Base-by-base conservation (phyloP, 2,329 filamentous ascomycete genomes). In the Sphaerulina vaccinii region DNA sequence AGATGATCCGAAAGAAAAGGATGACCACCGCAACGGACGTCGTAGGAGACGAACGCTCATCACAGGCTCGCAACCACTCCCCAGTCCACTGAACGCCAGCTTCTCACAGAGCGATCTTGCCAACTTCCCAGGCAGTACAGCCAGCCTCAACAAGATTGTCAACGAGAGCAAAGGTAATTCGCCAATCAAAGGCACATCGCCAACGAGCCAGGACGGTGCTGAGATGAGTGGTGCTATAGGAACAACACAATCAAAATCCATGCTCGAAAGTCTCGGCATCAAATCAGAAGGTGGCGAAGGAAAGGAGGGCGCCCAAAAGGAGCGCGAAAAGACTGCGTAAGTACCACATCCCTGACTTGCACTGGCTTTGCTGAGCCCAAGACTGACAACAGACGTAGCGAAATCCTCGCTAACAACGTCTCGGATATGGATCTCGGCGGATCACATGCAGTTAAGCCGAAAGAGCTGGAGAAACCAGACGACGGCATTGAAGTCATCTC, bases 391-490 rank as follows among this genome's bases (percentile, higher is more conserved):
- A 60, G 52, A 42, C 52, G 49, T 56, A 71, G 69, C 48, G 93
- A 97, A 68, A 79, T 96, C 23, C 79, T 99, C 38, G 91, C 90
- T 36, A 88, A 90, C 68, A 92, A 97, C 68, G 88, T 99, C 9
- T 96, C 91, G 1, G 89, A 90, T 46, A 97, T 97, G 64, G 95
- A 90, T 49, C 84, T 97, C 35, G 90, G 95, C 66, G 96, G 90
- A 69, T 73, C 75, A 23, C 73, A 79, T 13, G 76, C 81, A 3
- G 68, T 70, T 24, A 62, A 73, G 39, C 66, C 70, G 5, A 85
- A 88, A 65, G 86, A 87, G 71, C 75, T 79, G 63, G 76, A 76
- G 58, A 82, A 84, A 60, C 50, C 52, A 22, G 81, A 88, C 21
- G 64, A 73, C 24, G 67, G 70, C n/a, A 78, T 79, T 61, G 88